phyloP scores from a whole-genome alignment of 805 yeast species.

The Blastobotrys americana region DNA sequence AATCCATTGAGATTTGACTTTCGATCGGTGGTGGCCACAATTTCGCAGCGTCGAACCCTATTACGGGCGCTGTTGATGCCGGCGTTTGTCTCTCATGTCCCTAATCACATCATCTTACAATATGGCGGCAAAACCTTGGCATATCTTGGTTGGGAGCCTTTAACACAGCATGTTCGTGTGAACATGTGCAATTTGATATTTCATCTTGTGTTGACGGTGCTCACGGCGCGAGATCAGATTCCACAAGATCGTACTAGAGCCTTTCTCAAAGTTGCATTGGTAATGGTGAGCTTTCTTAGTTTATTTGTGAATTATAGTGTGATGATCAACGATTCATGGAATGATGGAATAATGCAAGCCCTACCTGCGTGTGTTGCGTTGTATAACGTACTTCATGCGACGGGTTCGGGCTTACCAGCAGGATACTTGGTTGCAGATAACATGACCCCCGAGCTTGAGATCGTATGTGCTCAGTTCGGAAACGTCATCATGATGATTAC shows the following conservation, averaged over 20 bases:
- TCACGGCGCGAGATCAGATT: neutral
- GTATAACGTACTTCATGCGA: neutral
- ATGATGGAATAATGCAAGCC: neutral
- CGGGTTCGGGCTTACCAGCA: neutral
- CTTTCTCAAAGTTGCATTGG: neutral
- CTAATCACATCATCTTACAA: neutral
- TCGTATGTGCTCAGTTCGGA: neutral
- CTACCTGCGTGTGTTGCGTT: neutral
- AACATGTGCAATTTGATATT: neutral
- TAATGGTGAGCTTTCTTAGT: neutral
- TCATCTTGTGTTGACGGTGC: neutral
- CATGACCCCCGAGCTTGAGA: neutral
- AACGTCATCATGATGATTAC: neutral
- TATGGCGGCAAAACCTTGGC: neutral
- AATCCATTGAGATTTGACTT: neutral
- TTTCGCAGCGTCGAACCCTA: neutral
- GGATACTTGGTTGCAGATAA: neutral
- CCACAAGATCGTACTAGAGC: neutral
- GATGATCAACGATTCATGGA: neutral
- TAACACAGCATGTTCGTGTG: neutral
- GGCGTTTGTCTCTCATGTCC: neutral
- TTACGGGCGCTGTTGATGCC: neutral
- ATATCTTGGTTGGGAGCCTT: neutral
- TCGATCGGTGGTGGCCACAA: neutral
- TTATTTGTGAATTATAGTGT: neutral